A percentile compares a stretch with the other conserved stretches of the same genome.
Conservation (phyloP, 352 stramenopile genomes). For the Pythium biforme region DNA sequence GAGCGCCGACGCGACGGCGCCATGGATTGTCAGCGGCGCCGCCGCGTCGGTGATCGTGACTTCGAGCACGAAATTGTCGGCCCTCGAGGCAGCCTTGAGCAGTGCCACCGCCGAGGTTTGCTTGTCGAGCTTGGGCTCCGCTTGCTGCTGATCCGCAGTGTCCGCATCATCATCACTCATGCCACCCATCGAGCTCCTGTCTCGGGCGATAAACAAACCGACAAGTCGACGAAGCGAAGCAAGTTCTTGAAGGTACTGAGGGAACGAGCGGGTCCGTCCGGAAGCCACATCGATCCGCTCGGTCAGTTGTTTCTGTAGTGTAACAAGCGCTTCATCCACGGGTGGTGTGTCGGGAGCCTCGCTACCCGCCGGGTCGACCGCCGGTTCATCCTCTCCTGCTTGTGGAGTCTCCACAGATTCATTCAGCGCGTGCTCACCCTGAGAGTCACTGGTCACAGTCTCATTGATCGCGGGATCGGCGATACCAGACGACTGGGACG, state of each 20-base stretch:
- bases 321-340: conserved; percentile 34
- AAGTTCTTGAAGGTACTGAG: conserved; percentile 14
- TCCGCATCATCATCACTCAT: background rate
- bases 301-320: conserved; percentile 24
- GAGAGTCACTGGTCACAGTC: background rate
- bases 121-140: background rate
- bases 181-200: conserved; percentile 10
- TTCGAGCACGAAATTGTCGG: conserved; percentile 57
- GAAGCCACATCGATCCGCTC: background rate
- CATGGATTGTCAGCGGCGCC: conserved; percentile 55
- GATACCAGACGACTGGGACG: conserved; percentile 6
- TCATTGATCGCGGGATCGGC: background rate
- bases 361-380: conserved; percentile 28
- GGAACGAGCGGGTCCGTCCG: background rate
- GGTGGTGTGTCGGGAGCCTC: conserved; percentile 30
- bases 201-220: conserved; percentile 18
- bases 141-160: background rate
- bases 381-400: conserved; percentile 22
- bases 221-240: conserved; percentile 11
- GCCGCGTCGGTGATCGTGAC: conserved; percentile 45
- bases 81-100: conserved; percentile 10
- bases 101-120: background rate
- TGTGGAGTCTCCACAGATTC: background rate
- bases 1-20: conserved; percentile 44
- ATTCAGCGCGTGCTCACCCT: background rate